Base-by-base conservation (phyloP, 2,329 filamentous ascomycete species). In the Helotiales sp. region DNA sequence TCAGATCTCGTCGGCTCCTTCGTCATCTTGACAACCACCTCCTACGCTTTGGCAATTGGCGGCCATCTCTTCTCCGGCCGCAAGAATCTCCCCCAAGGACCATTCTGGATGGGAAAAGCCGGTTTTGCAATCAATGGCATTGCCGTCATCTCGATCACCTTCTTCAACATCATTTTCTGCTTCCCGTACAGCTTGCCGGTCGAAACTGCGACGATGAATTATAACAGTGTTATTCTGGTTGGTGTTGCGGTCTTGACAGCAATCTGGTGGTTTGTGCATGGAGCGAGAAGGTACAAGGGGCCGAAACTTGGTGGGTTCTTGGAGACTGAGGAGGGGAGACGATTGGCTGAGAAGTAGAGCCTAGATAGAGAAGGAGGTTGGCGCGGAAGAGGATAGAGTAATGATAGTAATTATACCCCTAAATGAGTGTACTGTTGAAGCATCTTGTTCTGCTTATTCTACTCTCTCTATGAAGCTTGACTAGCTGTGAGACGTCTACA, bases 1-100 rank as follows among this genome's bases (percentile, higher is more conserved):
- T 80, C 82, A 42, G 85, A 85, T 0, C 81, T 89, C 22, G 81
- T 88, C 8, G 83, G 83, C 8, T 79, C 75, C 0, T 85, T 83
- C 67, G 77, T 83, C 55, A 75, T 84, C 10, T 73, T 85, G 1
- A 74, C 74, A 5, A 78, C 78, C 0, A 65, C 79, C n/a, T 85
- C 81, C 0, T 89, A 86, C 69, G 74, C 86, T 6, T 80, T 82
- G 1, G 83, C 84, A 12, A 84, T 89, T 48, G 69, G 88, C 1
- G 80, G 81, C 0, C 78, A 83, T 57, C 69, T 84, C 0, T 56
- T 82, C 0, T 76, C 76, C 0, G 65, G 73, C 0, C 69, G 79
- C 10, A 67, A 66, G 17, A 73, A 72, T 47, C 71, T 86, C 47
- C 70, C 73, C 0, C 82, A 79, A 0, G 86, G 86, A 0, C 81